These are phyloP conservation scores for Rosa lucieae DNA, from an alignment of 306 rosid genomes.

Conservation along the genomic window DNA sequence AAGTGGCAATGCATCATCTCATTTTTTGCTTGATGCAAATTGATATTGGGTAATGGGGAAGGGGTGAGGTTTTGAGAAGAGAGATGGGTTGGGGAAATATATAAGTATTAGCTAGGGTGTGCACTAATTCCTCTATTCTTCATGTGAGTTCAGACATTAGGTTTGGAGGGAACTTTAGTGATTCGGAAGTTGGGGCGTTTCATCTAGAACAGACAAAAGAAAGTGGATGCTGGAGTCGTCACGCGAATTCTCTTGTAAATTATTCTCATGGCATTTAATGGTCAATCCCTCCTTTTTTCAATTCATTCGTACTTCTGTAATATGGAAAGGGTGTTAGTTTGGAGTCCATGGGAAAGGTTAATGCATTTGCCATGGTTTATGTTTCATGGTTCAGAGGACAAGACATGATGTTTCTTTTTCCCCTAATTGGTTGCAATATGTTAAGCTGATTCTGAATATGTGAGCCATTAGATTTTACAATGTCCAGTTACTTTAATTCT, in stretches of 20 bases:
- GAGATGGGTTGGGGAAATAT: neutral
- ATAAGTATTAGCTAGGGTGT: neutral
- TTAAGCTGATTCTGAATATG: neutral
- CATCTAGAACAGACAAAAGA: neutral
- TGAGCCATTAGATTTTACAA: neutral
- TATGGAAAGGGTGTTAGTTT: neutral
- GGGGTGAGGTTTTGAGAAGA: neutral
- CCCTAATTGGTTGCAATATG: neutral
- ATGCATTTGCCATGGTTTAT: neutral
- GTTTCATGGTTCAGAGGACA: neutral
- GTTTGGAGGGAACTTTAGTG: neutral
- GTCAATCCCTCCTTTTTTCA: neutral
- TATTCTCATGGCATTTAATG: neutral
- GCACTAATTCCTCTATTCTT: neutral
- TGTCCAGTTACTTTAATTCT: neutral
- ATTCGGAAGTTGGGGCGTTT: neutral
- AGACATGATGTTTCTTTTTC: neutral
- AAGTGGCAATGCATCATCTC: neutral
- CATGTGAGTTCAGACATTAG: neutral
- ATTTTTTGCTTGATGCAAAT: neutral
- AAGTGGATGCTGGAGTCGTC: neutral
- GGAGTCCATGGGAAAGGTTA: neutral
- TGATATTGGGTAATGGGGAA: neutral
- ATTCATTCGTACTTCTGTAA: neutral
- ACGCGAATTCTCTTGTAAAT: neutral